phyloP scores from a whole-genome alignment of 306 rosid genomes.

The Prunus fruticosa region DNA sequence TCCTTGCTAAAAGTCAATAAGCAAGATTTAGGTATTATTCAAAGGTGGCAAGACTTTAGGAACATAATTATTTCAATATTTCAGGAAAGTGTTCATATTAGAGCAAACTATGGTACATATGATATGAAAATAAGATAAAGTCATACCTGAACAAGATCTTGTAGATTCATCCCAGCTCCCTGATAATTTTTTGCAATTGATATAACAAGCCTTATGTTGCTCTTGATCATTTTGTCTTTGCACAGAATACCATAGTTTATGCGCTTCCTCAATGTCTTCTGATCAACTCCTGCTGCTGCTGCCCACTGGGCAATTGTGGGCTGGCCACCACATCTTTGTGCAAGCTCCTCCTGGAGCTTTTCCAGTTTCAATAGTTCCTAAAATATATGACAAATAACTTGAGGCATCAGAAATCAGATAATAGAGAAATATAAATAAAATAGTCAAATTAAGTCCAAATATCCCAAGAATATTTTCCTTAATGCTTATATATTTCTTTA shows the following conservation, averaged over 20 bases:
- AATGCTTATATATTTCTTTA: not conserved
- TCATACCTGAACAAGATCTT: constrained; percentile 95
- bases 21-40: constrained; percentile 1
- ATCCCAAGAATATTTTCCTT: not conserved
- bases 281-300: constrained; percentile 86
- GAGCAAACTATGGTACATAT: not conserved
- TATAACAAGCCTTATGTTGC: constrained; percentile 92
- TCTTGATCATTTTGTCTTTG: constrained; percentile 95
- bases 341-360: constrained; percentile 73
- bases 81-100: not conserved
- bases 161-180: constrained; percentile 90
- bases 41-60: constrained; percentile 12
- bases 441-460: not conserved
- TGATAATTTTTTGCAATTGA: constrained; percentile 91
- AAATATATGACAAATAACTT: constrained; percentile 21
- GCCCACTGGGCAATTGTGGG: constrained; percentile 93
- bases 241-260: constrained; percentile 68
- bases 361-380: constrained; percentile 87
- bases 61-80: not conserved
- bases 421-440: constrained; percentile 12
- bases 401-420: constrained; percentile 30
- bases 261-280: constrained; percentile 70
- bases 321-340: constrained; percentile 64
- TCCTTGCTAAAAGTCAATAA: constrained; percentile 67
- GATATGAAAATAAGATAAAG: not conserved